Evolutionary conservation across 768 basidiomycete genomes (phyloP), one percentile per base, ranked within the genome.

Genomic region (Pulveroboletus sp.): DNA sequence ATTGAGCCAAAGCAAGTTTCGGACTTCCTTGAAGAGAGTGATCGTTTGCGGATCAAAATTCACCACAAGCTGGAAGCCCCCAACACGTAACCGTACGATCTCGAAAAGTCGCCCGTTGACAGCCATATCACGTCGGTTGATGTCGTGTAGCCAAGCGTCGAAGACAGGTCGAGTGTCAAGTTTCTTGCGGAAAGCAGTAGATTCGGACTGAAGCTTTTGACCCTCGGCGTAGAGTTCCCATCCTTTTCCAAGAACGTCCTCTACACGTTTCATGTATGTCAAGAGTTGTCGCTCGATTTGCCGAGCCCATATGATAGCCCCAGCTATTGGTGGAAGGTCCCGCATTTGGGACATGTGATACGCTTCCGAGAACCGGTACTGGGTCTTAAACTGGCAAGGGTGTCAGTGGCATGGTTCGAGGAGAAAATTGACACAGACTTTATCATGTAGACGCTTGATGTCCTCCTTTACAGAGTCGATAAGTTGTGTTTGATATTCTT

Each of bases 211-310:
- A 1, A 99, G 85, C 60, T 93, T 95, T 69, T 97, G 93, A 6
- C 96, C 96, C 61, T 99, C 96, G n/a, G 95, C 94, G 59, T 99
- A 98, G 52, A 93, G 83, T 63, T 97, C 94, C 95, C 96, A 99
- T 7, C 93, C 95, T 69, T 93, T 95, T 6, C 95, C 89, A 8
- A 99, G 83, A 3, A 99, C 96, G 66, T 98, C 95, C 63, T 98
- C 96, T 44, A 98, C 95, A 14, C 95, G 88, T 67, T 94, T 95
- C 95, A 99, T 99, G 74, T 98, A 97, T 1, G 92, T 85, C 50
- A 87, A 77, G 3, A 99, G 82, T 63, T 99, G 96, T 4, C 93
- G 83, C 61, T 97, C 95, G 54, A 99, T 99, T 73, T 98, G 96
- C n/a, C 88, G 80, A 0, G 96, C 95, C 96, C 96, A 99, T 59